These are phyloP conservation scores for Peronospora destructor DNA, from an alignment of 352 stramenopile species.

Conservation along the genomic window DNA sequence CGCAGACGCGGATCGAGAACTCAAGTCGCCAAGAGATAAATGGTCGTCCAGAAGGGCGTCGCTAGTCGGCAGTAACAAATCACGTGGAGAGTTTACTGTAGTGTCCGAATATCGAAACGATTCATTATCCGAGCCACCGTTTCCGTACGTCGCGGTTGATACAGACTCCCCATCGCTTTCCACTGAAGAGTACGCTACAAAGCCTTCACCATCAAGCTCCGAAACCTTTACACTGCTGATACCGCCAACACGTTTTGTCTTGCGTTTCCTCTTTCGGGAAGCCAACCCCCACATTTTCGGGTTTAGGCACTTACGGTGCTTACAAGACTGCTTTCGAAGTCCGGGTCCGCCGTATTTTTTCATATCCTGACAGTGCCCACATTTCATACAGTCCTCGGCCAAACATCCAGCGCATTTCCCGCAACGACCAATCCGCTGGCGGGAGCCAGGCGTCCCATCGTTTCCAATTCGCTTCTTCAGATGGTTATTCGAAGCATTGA, in stretches of 20 bases:
- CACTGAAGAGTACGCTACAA: conserved; percentile 40
- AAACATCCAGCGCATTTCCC: conserved; percentile 73
- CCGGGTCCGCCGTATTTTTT: conserved; percentile 85
- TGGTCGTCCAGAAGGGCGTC: conserved; percentile 35
- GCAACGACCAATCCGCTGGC: conserved; percentile 71
- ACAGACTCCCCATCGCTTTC: conserved; percentile 53
- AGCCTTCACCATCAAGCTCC: conserved; percentile 39
- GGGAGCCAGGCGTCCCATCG: conserved; percentile 30
- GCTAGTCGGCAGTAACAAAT: conserved; percentile 31
- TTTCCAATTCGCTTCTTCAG: conserved; percentile 34
- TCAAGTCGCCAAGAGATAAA: conserved; percentile 32
- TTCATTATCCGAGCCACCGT: conserved; percentile 22
- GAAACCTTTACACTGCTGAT: conserved; percentile 30
- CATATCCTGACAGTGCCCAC: conserved; percentile 85
- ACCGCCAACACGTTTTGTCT: conserved; percentile 20
- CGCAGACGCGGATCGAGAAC: conserved; percentile 27
- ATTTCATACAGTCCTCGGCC: conserved; percentile 80
- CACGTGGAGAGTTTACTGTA: conserved; percentile 27
- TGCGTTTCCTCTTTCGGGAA: conserved; percentile 37
- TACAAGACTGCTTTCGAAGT: conserved; percentile 84
- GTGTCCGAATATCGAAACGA: conserved; percentile 29
- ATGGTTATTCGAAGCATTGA: conserved; percentile 15
- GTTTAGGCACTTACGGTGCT: conserved; percentile 77
- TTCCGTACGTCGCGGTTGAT: conserved; percentile 20
- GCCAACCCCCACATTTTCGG: conserved; percentile 53